Conservation (phyloP, 768 basidiomycete genomes). For the Pleurotus eryngii region DNA sequence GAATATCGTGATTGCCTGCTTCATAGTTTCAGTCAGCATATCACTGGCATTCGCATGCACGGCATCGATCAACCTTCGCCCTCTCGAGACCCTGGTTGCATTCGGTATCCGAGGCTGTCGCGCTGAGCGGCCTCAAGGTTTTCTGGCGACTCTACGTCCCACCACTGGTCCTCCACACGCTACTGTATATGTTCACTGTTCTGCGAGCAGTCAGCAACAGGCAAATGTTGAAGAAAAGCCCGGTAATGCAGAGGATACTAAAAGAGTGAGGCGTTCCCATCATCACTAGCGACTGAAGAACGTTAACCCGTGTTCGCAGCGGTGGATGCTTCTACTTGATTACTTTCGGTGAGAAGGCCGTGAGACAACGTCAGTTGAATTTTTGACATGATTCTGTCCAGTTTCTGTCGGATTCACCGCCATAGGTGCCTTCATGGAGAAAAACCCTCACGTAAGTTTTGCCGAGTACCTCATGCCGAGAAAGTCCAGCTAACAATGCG, state of each 20-base stretch:
- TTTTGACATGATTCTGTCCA: slow-evolving; percentile 10
- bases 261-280: slow-evolving; percentile 28
- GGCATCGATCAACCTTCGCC: slow-evolving; percentile 14
- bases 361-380: not conserved
- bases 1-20: slow-evolving; percentile 24
- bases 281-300: not conserved
- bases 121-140: slow-evolving; percentile 24
- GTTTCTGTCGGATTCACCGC: slow-evolving; percentile 30
- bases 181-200: slow-evolving; percentile 33
- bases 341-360: slow-evolving; percentile 28
- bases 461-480: not conserved
- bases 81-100: slow-evolving; percentile 12
- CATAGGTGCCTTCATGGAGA: slow-evolving; percentile 28
- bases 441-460: slow-evolving; percentile 24
- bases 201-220: slow-evolving; percentile 31
- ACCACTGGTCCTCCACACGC: slow-evolving; percentile 33
- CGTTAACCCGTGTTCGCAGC: slow-evolving; percentile 15
- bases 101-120: slow-evolving; percentile 26
- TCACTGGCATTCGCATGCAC: slow-evolving; percentile 29
- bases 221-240: slow-evolving; percentile 26
- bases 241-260: slow-evolving; percentile 31
- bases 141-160: slow-evolving; percentile 36
- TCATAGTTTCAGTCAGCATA: slow-evolving; percentile 22
- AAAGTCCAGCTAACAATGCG: not conserved
- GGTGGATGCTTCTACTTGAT: slow-evolving; percentile 41